phyloP scores from a whole-genome alignment of 106 monocot genomes.

The Dioscorea zingiberensis region DNA sequence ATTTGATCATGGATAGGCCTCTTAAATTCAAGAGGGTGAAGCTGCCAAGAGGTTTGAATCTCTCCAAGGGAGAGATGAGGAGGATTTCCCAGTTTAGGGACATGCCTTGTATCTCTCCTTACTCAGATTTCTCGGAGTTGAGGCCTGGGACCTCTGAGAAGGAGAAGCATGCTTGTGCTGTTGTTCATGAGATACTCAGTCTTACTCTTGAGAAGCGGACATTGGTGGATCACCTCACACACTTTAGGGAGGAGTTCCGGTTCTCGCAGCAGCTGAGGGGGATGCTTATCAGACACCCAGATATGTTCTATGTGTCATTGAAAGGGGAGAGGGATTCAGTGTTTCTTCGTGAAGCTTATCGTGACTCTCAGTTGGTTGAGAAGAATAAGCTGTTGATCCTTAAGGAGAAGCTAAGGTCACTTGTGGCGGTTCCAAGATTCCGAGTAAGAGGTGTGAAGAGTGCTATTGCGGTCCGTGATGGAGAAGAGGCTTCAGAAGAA shows the following conservation, averaged over 20 bases:
- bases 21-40: conserved; percentile 75
- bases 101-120: conserved; percentile 88
- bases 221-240: conserved; percentile 89
- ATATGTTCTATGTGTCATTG: conserved; percentile 94
- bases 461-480: conserved; percentile 10
- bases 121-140: conserved; percentile 74
- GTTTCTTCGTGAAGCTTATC: conserved; percentile 93
- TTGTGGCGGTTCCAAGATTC: conserved; percentile 69
- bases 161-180: conserved; percentile 86
- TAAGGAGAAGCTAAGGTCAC: conserved; percentile 87
- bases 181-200: conserved; percentile 90
- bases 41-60: conserved; percentile 71
- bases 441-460: conserved; percentile 17
- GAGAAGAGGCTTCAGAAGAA: conserved; percentile 9
- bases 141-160: conserved; percentile 60
- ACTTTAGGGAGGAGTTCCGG: conserved; percentile 90
- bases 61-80: conserved; percentile 83
- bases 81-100: conserved; percentile 66
- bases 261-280: conserved; percentile 92
- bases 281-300: conserved; percentile 91
- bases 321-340: conserved; percentile 97
- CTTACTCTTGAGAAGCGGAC: conserved; percentile 88
- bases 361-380: conserved; percentile 75
- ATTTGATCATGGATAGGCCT: conserved; percentile 84
- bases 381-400: conserved; percentile 69